phyloP scores from a whole-genome alignment of 2,329 filamentous ascomycete genomes.

The Ceratocystiopsis brevicomis region DNA sequence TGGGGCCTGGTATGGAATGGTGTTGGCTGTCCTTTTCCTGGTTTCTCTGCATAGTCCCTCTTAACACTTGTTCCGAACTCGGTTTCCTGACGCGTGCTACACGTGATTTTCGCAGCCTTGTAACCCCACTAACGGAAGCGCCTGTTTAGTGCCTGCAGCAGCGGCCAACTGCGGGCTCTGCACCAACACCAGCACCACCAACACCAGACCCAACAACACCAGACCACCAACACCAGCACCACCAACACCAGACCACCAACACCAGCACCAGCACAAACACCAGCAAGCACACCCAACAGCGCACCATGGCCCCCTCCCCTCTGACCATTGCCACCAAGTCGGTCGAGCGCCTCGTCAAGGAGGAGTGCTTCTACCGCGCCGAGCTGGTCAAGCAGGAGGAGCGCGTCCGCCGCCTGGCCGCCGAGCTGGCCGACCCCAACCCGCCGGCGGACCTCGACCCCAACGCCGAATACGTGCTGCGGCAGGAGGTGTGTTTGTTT shows the following conservation, averaged over 20 bases:
- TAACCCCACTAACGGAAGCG: no score
- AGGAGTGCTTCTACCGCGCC: slow-evolving; percentile 77
- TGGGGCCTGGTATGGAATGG: no score
- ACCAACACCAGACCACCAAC: not conserved
- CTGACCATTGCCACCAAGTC: slow-evolving; percentile 65
- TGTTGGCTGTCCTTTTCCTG: not conserved
- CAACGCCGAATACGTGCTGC: slow-evolving; percentile 62
- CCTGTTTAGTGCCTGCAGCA: no score
- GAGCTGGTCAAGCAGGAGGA: slow-evolving; percentile 61
- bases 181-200: not conserved
- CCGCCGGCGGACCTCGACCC: slow-evolving; percentile 36
- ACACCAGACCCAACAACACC: not conserved
- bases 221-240: no score
- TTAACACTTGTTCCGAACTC: no score
- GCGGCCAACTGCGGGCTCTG: no score
- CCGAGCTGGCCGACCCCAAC: slow-evolving; percentile 29
- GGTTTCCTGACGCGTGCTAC: not conserved
- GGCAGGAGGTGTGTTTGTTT: slow-evolving; percentile 53
- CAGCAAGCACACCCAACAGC: not conserved
- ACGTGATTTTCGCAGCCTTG: not conserved
- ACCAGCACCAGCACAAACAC: not conserved
- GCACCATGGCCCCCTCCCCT: slow-evolving; percentile 40
- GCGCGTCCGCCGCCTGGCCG: slow-evolving; percentile 49
- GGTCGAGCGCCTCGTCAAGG: slow-evolving; percentile 71
- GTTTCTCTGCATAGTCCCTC: not conserved